Base-by-base conservation (phyloP, 192 early-diverging fungal species). In the Coemansia asiatica region DNA sequence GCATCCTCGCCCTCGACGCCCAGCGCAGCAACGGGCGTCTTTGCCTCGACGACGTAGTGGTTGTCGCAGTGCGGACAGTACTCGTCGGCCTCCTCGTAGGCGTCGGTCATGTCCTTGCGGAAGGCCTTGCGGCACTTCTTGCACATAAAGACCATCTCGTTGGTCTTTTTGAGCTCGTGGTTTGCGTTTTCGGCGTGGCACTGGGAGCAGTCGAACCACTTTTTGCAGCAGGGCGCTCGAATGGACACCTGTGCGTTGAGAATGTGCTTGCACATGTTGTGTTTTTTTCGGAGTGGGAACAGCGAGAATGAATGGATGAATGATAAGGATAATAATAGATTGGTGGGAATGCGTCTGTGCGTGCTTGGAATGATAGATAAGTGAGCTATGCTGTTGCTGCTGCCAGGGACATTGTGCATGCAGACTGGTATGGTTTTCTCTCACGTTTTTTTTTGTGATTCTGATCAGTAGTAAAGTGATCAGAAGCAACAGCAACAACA, bases 41-140 rank as follows among this genome's bases (percentile, higher is more conserved):
- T 89, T 18, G 96, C 97, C 22, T 95, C 94, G 44, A 98, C 69
- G 49, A 98, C 89, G 66, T 90, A 98, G 60, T 97, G 92, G 85
- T 98, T 98, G 72, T 97, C 97, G 83, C 97, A 98, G 67, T 96
- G 89, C 33, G 97, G 97, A 68, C 97, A 98, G 81, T 88, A 98
- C 72, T 98, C 97, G 81, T 98, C 97, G 22, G 87, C 87, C 58
- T 96, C 95, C 38, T 96, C 94, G 74, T 90, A 98, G 56, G 94
- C 86, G 46, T 35, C 56, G 4, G 29, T 36, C 83, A 93, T 84
- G 64, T 95, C 88, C 74, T 98, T 98, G 67, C 95, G 87, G 70
- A 98, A 98, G n/a, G 90, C 88, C 82, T 98, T 98, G 86, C 92
- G 95, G 83, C 97, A 98, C 64, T 97, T 97, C 80, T 98, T 98